Evolutionary conservation across 768 basidiomycete species (phyloP), one percentile per base, ranked within the genome.

Genomic region (Lactarius vividus): DNA sequence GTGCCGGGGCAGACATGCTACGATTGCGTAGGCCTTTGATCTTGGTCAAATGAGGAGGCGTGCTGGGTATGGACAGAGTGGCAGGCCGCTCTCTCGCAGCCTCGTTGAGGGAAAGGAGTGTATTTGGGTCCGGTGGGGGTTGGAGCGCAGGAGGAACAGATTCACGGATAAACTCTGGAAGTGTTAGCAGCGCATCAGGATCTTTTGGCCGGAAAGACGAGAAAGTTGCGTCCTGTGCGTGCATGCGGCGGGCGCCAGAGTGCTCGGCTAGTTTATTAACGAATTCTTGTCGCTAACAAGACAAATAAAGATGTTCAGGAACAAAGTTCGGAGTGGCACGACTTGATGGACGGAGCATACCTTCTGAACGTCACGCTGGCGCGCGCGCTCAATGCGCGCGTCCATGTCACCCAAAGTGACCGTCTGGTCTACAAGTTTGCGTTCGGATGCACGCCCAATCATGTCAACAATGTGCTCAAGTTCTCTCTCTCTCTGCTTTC

Each of bases 151-250:
- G 40, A 3, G 70, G 70, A 29, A 69, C 64, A 13, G 59, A 61
- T 59, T 70, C 72, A 13, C 70, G 67, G 35, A 70, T 70, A 57
- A 70, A 70, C 53, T 87, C 85, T 3, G 84, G 84, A 1, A 87
- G 76, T 5, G 83, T 81, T 11, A 87, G 77, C 69, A 89, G 71
- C 4, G 85, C 82, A 42, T 81, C 75, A 2, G 78, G 79, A 54
- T 80, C 77, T 64, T 62, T 65, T 5, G 13, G n/a, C 29, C 58
- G 59, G 8, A 39, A 4, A 18, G 75, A 71, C 40, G 79, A 79
- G 52, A 86, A 81, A 3, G 83, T 75, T 8, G 92, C 91, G 70
- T 96, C 94, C 75, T 97, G 94, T 16, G 83, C 81, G 61, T 88
- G 87, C 42, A 96, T 77, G 62, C 94, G 83, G 26, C 94, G 87